Evolutionary conservation across 257 asterid species (phyloP).

Genomic region (Scutellaria baicalensis): DNA sequence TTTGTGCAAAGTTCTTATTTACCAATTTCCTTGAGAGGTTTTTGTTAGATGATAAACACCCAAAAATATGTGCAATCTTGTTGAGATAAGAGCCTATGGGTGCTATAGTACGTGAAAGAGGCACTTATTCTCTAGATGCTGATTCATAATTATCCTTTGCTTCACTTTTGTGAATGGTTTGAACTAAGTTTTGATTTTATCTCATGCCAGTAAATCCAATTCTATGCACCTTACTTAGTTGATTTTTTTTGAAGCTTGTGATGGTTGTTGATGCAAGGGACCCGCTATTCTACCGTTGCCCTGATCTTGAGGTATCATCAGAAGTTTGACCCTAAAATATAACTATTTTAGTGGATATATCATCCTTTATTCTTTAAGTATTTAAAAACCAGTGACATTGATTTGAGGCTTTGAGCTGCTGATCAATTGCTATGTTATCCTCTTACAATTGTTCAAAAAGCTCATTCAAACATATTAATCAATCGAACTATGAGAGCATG

Average conservation of each 20-base stretch:
- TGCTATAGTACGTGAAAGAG: neutral
- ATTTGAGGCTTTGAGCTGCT: neutral
- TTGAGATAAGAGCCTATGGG: neutral
- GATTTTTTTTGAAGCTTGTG: conserved; percentile 52
- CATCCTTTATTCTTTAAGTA: neutral
- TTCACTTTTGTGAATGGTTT: neutral
- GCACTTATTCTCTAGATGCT: neutral
- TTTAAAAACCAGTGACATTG: neutral
- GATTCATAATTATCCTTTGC: neutral
- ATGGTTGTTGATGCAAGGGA: conserved; percentile 99
- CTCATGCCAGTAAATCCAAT: neutral
- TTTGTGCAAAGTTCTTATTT: neutral
- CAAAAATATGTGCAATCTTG: neutral
- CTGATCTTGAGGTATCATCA: conserved; percentile 87
- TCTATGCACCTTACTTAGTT: conserved; percentile 10
- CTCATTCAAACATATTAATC: neutral
- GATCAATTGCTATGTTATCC: neutral
- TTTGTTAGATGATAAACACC: neutral
- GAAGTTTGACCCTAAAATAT: neutral
- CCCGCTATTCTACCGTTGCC: conserved; percentile 95
- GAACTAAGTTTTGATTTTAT: neutral
- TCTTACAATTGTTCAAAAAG: neutral
- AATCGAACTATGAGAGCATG: neutral
- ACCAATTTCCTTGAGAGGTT: neutral
- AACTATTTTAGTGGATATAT: neutral